Conservation (phyloP, 1,139 yeast species). For the Blastobotrys elegans region DNA sequence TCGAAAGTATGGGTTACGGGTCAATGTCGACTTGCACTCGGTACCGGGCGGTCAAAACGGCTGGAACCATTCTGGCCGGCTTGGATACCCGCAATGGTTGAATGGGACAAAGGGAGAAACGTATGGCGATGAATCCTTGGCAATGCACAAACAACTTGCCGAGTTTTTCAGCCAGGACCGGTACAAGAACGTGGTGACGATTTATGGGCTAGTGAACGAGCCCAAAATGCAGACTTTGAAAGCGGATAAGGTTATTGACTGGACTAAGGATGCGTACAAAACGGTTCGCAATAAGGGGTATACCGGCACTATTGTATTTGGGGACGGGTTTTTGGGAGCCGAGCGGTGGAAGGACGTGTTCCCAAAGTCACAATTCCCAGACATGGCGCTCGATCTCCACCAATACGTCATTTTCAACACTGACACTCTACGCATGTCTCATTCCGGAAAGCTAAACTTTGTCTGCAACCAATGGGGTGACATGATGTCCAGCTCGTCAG, state of each 20-base stretch:
- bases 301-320: slow-evolving; percentile 30
- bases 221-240: slow-evolving; percentile 32
- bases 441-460: slow-evolving; percentile 35
- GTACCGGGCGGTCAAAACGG: slow-evolving; percentile 94
- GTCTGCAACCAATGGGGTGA: slow-evolving; percentile 45
- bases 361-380: slow-evolving; percentile 54
- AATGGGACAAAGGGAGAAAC: slow-evolving; percentile 35
- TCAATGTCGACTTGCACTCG: slow-evolving; percentile 85
- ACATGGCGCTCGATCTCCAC: slow-evolving; percentile 56
- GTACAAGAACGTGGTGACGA: slow-evolving; percentile 66
- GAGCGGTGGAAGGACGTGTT: slow-evolving; percentile 32
- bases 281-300: slow-evolving; percentile 29
- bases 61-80: slow-evolving; percentile 81
- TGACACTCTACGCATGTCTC: slow-evolving; percentile 55
- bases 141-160: slow-evolving; percentile 42
- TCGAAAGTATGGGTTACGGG: slow-evolving; percentile 55
- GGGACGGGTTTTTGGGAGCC: slow-evolving; percentile 36
- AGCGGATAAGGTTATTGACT: slow-evolving; percentile 26
- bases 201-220: slow-evolving; percentile 69
- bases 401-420: slow-evolving; percentile 59
- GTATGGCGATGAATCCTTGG: slow-evolving; percentile 32
- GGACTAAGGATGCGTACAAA: slow-evolving; percentile 34
- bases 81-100: slow-evolving; percentile 62
- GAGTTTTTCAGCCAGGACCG: slow-evolving; percentile 61
- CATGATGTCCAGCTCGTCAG: slow-evolving; percentile 46